Conservation (phyloP, 2,329 filamentous ascomycete species). For the Calonectria naviculata region DNA sequence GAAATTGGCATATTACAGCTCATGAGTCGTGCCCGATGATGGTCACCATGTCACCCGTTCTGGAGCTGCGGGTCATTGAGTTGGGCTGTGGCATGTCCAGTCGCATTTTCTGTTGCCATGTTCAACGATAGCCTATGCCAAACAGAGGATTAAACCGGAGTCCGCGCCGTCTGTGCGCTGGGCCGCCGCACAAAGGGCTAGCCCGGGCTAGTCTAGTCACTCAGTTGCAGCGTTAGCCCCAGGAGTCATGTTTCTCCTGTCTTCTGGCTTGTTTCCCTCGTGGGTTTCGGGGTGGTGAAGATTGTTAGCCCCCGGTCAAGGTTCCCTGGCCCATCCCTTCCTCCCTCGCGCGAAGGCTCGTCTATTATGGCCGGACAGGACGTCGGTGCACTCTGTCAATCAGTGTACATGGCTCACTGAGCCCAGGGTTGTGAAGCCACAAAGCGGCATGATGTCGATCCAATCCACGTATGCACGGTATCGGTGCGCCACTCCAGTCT, state of each 20-base stretch:
- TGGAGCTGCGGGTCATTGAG: slow-evolving; percentile 31
- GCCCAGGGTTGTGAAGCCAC: not conserved
- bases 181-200: slow-evolving; percentile 29
- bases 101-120: slow-evolving; percentile 18
- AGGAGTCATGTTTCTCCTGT: slow-evolving; percentile 33
- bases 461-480: not conserved
- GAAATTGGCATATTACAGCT: slow-evolving; percentile 21
- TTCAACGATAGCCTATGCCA: slow-evolving; percentile 8
- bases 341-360: not conserved
- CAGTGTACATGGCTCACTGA: not conserved
- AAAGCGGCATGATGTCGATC: slow-evolving; percentile 6
- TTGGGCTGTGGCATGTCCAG: slow-evolving; percentile 18
- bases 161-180: slow-evolving; percentile 39
- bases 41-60: slow-evolving; percentile 21
- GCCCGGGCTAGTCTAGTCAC: slow-evolving; percentile 18
- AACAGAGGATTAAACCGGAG: slow-evolving; percentile 31
- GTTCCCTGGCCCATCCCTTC: not conserved
- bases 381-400: not conserved
- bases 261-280: slow-evolving; percentile 36
- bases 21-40: slow-evolving; percentile 29
- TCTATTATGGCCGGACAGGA: not conserved
- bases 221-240: slow-evolving; percentile 19
- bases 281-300: slow-evolving; percentile 23
- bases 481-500: not conserved
- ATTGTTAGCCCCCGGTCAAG: slow-evolving; percentile 2